phyloP scores from a whole-genome alignment of 768 basidiomycete species.

The Mycena sanguinolenta region DNA sequence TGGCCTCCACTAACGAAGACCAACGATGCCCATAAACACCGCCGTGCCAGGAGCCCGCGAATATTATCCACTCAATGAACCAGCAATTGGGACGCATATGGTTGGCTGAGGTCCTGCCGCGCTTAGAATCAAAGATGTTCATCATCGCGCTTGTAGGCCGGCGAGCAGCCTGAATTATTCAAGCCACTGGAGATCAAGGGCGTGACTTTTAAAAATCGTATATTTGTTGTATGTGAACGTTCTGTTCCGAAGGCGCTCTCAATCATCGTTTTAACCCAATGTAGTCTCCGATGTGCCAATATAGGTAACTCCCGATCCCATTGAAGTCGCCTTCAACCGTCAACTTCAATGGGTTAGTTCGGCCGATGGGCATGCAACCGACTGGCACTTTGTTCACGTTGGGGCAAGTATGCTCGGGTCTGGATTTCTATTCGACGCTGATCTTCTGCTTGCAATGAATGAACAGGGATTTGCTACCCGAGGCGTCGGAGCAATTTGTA shows the following conservation, averaged over 20 bases:
- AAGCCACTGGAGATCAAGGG: conserved; percentile 72
- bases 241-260: background rate
- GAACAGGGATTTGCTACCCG: conserved; percentile 73
- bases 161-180: conserved; percentile 70
- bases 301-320: conserved; percentile 67
- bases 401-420: conserved; percentile 57
- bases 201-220: conserved; percentile 79
- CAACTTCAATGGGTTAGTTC: conserved; percentile 16
- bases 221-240: conserved; percentile 67
- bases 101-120: conserved; percentile 25
- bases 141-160: conserved; percentile 53
- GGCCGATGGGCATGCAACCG: conserved; percentile 75
- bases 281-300: conserved; percentile 87
- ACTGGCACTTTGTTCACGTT: conserved; percentile 88
- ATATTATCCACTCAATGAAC: conserved; percentile 73
- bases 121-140: background rate
- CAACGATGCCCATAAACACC: conserved; percentile 56
- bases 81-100: conserved; percentile 59
- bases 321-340: background rate
- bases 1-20: background rate
- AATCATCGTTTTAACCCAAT: background rate
- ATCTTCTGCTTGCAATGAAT: background rate
- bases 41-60: conserved; percentile 64
- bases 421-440: background rate
- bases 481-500: conserved; percentile 76